A percentile compares a stretch with the other conserved stretches of the same genome.
These are phyloP conservation scores for Trapa bicornis DNA, from an alignment of 345 rosid species.

Conservation along the genomic window DNA sequence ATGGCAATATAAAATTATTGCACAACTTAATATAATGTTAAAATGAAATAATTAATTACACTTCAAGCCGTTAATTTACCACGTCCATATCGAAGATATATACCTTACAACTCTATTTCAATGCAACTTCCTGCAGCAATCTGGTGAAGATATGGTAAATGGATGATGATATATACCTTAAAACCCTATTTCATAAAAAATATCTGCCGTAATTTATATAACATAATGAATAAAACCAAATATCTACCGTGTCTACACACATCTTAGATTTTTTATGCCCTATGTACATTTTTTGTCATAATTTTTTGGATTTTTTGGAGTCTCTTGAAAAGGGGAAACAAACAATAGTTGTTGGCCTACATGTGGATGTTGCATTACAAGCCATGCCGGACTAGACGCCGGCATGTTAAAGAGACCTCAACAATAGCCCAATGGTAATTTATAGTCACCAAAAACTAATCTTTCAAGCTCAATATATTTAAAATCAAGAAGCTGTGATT, in stretches of 20 bases:
- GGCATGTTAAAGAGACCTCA: slow-evolving; percentile 10
- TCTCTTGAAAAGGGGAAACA: too few species aligned
- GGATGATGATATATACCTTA: neutral
- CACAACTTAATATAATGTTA: too few species aligned
- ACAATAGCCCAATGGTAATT: neutral
- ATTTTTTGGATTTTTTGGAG: too few species aligned
- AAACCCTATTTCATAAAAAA: neutral
- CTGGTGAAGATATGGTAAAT: neutral
- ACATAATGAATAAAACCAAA: too few species aligned
- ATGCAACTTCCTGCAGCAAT: neutral
- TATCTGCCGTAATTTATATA: too few species aligned
- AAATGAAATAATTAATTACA: too few species aligned
- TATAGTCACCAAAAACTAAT: neutral
- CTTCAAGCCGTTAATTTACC: too few species aligned
- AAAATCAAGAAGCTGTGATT: neutral
- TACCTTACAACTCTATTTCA: too few species aligned
- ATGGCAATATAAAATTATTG: too few species aligned
- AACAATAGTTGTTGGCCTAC: neutral
- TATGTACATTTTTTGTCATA: neutral
- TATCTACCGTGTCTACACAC: too few species aligned
- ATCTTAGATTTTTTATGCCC: too few species aligned
- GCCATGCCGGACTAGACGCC: slow-evolving; percentile 26
- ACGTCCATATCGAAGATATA: too few species aligned
- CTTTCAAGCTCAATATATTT: neutral
- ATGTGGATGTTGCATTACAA: neutral